Percentiles rank a stretch among this genome's conserved stretches.
These are phyloP conservation scores for Hygrophorus russula DNA, from an alignment of 768 basidiomycete genomes.

Conservation along the genomic window DNA sequence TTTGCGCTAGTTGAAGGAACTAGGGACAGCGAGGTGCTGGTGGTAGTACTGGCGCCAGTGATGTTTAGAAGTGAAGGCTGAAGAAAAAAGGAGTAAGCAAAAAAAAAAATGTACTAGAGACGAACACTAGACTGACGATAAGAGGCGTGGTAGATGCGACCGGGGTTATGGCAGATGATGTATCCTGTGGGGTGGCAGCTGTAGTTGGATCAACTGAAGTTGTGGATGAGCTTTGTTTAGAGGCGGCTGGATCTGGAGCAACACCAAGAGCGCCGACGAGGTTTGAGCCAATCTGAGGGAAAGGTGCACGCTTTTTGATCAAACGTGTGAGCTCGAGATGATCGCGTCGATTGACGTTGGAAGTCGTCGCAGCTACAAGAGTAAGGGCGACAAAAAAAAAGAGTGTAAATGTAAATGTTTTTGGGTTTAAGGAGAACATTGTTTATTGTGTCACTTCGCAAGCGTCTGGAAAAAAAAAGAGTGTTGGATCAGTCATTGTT, in stretches of 20 bases:
- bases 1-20: constrained; percentile 1
- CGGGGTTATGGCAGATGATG: constrained; percentile 8
- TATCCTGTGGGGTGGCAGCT: constrained; percentile 2
- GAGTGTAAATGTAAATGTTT: constrained; percentile 47
- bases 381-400: constrained; percentile 43
- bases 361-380: constrained; percentile 33
- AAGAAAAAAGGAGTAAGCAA: constrained; percentile 7
- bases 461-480: neutral
- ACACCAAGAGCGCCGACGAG: constrained; percentile 23
- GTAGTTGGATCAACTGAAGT: constrained; percentile 6
- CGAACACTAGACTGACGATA: neutral
- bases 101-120: too few species aligned
- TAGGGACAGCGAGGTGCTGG: constrained; percentile 4
- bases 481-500: neutral
- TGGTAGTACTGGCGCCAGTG: constrained; percentile 6
- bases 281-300: constrained; percentile 5
- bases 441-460: constrained; percentile 6
- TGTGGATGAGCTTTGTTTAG: neutral
- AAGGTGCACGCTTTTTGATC: constrained; percentile 51
- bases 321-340: constrained; percentile 53
- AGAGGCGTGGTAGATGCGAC: constrained; percentile 3
- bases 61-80: constrained; percentile 4
- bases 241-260: constrained; percentile 13
- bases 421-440: constrained; percentile 40
- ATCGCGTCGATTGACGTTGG: constrained; percentile 35